Conservation (phyloP, 352 stramenopile species). For the Pythium aquatile region DNA sequence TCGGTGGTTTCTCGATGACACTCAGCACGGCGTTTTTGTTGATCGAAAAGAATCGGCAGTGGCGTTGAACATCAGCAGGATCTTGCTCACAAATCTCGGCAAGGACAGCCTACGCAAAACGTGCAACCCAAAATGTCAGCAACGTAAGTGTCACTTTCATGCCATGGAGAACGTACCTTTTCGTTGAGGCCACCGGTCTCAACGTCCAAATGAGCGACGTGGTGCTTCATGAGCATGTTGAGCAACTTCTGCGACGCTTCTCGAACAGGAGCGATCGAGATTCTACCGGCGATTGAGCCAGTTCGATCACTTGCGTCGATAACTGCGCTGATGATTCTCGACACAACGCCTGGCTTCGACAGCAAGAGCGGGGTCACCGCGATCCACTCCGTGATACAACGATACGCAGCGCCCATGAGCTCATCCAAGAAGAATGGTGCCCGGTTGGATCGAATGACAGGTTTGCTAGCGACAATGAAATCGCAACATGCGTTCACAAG, state of each 20-base stretch:
- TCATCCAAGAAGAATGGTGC: slow-evolving; percentile 83
- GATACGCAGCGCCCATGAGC: slow-evolving; percentile 74
- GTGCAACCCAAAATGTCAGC: neutral
- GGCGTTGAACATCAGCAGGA: slow-evolving; percentile 36
- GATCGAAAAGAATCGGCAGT: slow-evolving; percentile 81
- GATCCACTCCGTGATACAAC: slow-evolving; percentile 87
- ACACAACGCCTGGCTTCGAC: slow-evolving; percentile 69
- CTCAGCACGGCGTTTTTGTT: slow-evolving; percentile 80
- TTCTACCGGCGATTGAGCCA: slow-evolving; percentile 57
- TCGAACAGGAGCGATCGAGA: slow-evolving; percentile 50
- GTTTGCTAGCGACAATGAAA: slow-evolving; percentile 79
- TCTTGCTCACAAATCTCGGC: slow-evolving; percentile 51
- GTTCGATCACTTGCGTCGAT: slow-evolving; percentile 76
- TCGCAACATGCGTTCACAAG: slow-evolving; percentile 84
- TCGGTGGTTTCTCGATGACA: slow-evolving; percentile 74
- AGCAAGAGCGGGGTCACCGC: slow-evolving; percentile 70
- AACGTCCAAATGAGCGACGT: slow-evolving; percentile 60
- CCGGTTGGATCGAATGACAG: slow-evolving; percentile 65
- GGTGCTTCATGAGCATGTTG: slow-evolving; percentile 88
- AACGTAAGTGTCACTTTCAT: too few species aligned
- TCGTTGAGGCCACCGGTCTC: slow-evolving; percentile 44
- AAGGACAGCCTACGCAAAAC: slow-evolving; percentile 43
- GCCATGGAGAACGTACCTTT: slow-evolving; percentile 34
- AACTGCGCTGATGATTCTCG: slow-evolving; percentile 79
- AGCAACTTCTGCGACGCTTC: slow-evolving; percentile 77